A percentile compares a stretch with the other conserved stretches of the same genome.
Evolutionary conservation across 2,329 filamentous ascomycete genomes (phyloP).

Genomic region (Alternaria sp.): DNA sequence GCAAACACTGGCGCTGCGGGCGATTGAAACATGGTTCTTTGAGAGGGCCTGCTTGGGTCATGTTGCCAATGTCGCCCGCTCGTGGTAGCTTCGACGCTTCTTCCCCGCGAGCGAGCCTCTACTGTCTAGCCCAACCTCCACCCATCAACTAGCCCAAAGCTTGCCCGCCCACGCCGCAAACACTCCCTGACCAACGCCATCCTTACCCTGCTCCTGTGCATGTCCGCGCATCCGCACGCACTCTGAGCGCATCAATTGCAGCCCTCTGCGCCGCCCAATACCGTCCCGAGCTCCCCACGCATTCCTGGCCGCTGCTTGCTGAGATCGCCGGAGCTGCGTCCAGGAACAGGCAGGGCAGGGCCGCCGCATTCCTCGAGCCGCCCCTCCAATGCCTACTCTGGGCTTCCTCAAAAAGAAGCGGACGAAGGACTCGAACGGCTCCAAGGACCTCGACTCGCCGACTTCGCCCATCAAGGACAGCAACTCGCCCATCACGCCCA

Average conservation of each 20-base stretch:
- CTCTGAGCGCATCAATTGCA: constrained; percentile 12
- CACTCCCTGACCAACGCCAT: constrained; percentile 1
- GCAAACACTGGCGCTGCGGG: constrained; percentile 7
- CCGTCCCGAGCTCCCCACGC: constrained; percentile 1
- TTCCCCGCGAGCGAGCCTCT: constrained; percentile 21
- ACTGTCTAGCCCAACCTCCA: constrained; percentile 14
- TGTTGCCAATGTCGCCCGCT: constrained; percentile 4
- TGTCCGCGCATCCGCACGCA: constrained; percentile 8
- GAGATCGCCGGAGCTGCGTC: constrained; percentile 16
- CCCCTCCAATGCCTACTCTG: constrained; percentile 82
- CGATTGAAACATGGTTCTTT: constrained; percentile 8
- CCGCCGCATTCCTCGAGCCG: constrained; percentile 26
- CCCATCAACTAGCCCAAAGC: constrained; percentile 13
- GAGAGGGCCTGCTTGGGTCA: constrained; percentile 1
- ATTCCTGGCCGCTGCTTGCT: constrained; percentile 11
- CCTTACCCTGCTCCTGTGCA: constrained; percentile 2
- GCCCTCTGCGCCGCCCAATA: constrained; percentile 8
- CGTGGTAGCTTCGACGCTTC: constrained; percentile 7
- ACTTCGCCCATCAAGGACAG: constrained; percentile 70
- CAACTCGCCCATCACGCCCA: constrained; percentile 44
- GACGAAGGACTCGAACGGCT: constrained; percentile 81
- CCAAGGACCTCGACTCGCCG: constrained; percentile 70
- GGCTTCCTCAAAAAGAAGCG: constrained; percentile 98
- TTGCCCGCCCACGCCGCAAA: constrained; percentile 14
- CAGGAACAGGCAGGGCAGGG: constrained; percentile 29